Evolutionary conservation across 1,284 basidiomycete genomes (phyloP).

Genomic region (Tilletiopsis washingtonensis): DNA sequence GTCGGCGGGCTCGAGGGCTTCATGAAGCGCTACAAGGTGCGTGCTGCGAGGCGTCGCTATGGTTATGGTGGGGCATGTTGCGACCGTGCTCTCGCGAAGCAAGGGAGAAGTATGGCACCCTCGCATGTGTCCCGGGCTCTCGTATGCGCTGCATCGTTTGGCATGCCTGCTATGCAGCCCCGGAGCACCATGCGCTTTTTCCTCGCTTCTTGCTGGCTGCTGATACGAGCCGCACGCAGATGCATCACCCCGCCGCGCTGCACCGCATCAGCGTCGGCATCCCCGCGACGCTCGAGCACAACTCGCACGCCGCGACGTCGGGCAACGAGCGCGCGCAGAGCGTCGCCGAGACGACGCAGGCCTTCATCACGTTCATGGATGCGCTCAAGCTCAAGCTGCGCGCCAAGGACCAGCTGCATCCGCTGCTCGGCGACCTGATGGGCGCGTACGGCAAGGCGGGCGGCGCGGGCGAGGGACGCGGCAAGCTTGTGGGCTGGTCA

Average conservation of each 20-base stretch:
- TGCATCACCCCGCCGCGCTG: slow-evolving; percentile 87
- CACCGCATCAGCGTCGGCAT: slow-evolving; percentile 86
- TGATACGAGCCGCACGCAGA: slow-evolving; percentile 49
- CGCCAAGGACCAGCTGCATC: slow-evolving; percentile 94
- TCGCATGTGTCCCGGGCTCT: too few relatives aligned
- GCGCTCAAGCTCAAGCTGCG: slow-evolving; percentile 83
- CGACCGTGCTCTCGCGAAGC: too few relatives aligned
- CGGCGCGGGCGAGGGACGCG: slow-evolving; percentile 89
- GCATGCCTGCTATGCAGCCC: too few relatives aligned
- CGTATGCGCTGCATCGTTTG: too few relatives aligned
- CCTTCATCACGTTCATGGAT: slow-evolving; percentile 97
- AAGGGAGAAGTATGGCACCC: too few relatives aligned
- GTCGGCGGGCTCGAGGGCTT: slow-evolving; percentile 52
- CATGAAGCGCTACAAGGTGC: slow-evolving; percentile 78
- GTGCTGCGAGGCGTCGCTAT: too few relatives aligned
- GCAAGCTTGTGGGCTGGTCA: slow-evolving; percentile 85
- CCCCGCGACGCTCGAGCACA: slow-evolving; percentile 90
- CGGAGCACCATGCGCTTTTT: too few relatives aligned
- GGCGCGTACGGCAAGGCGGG: slow-evolving; percentile 59
- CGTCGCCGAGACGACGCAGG: slow-evolving; percentile 96
- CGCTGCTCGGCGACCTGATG: slow-evolving; percentile 86
- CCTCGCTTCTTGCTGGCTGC: neutral
- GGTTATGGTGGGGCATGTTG: too few relatives aligned
- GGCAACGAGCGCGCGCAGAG: slow-evolving; percentile 75
- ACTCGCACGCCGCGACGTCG: slow-evolving; percentile 52